Evolutionary conservation across 176 grass and related monocot species (phyloP), one percentile per base, ranked within the genome.

Genomic region (Guadua angustifolia): DNA sequence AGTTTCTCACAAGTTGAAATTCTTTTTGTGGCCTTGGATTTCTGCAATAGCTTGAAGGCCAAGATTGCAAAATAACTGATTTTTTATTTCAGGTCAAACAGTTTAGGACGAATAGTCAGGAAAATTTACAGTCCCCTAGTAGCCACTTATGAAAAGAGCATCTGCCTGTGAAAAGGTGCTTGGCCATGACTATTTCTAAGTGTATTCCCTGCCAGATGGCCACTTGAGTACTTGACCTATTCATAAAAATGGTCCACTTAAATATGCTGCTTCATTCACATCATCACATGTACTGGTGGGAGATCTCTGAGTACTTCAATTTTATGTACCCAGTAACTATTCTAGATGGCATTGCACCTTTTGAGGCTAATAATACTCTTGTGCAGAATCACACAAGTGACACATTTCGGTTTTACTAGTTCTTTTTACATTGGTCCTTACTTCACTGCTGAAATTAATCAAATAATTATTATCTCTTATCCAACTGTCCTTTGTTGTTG

Each of bases 401-500:
- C 19, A 38, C 60, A 26, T 73, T 87, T 40, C 39, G 69, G 33
- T 17, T 69, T 78, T 16, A 10, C 66, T 45, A 59, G 18, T 17
- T 61, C 13, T 75, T 87, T 49, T 75, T 56, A 46, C 33, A 9
- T 58, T 66, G 5, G 46, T 52, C 72, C 25, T 83, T 69, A 26
- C 2, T 71, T 39, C n/a, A 79, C 38, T 83, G 22, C 18, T 75
- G 19, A 49, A 65, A 56, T 57, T 73, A 46, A 45, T 21, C 10
- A 40, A 79, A 83, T 82, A 12, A 66, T 40, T 60, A 15, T 17
- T 79, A 21, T 77, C 66, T 4, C 75, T 96, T 60, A 73, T 82
- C 80, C 58, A 63, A 71, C 15, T 87, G 19, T 81, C 15, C 6
- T 69, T 88, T 56, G 53, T 78, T 74, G 45, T 87, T 80, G 32